These are phyloP conservation scores for Castanea crenata DNA, from an alignment of 306 rosid genomes.

Conservation along the genomic window DNA sequence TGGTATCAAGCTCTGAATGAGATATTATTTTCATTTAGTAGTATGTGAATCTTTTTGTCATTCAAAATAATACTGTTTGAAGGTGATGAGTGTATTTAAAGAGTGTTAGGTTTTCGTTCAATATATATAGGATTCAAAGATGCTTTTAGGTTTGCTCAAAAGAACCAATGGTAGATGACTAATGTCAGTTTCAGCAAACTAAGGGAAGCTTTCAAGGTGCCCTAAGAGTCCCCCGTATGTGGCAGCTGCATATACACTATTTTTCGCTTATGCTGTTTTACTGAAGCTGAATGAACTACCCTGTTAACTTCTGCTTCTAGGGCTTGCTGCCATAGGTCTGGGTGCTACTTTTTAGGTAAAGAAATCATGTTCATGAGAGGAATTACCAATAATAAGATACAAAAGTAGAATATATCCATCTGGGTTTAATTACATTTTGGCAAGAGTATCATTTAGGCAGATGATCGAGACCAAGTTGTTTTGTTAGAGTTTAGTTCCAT, in stretches of 20 bases:
- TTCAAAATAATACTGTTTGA: background rate
- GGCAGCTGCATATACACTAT: background rate
- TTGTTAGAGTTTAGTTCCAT: background rate
- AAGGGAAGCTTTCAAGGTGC: background rate
- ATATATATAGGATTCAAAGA: background rate
- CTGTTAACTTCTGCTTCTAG: background rate
- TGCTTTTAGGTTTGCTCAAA: too few relatives aligned
- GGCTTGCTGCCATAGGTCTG: background rate
- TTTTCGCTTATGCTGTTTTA: background rate
- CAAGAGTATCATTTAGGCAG: background rate
- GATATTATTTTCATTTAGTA: background rate
- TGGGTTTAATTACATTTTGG: background rate
- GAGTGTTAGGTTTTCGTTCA: background rate
- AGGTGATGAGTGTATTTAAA: background rate
- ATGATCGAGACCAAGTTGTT: background rate
- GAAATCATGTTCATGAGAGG: background rate
- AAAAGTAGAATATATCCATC: background rate
- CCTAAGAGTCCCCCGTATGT: background rate
- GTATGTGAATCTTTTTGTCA: background rate
- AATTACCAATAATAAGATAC: background rate
- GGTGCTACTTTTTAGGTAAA: background rate
- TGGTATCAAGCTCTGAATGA: background rate
- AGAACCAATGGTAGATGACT: background rate
- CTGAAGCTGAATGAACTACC: background rate
- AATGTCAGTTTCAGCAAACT: background rate